Percentiles rank a stretch among this genome's conserved stretches.
These are phyloP conservation scores for Epichloe hybrida DNA, from an alignment of 2,329 filamentous ascomycete genomes.

Conservation along the genomic window DNA sequence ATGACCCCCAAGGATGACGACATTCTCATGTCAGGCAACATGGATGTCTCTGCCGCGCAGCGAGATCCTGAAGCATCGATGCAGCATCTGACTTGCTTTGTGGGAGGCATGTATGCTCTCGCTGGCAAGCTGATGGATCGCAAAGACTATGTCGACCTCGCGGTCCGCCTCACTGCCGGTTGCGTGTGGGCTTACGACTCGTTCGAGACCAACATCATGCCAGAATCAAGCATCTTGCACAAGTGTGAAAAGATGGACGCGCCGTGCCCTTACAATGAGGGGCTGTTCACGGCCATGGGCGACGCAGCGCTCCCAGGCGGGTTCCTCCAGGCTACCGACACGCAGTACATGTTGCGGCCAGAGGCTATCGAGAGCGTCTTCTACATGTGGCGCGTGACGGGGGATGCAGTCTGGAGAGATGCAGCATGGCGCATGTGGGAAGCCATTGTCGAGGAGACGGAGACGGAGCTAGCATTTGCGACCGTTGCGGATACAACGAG, in stretches of 20 bases:
- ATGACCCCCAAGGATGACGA: constrained; percentile 46
- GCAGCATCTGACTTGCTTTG: constrained; percentile 56
- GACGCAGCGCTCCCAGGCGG: constrained; percentile 30
- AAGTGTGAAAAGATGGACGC: constrained; percentile 20
- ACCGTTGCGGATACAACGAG: constrained; percentile 24
- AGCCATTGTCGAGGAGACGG: constrained; percentile 26
- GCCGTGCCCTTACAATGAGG: constrained; percentile 22
- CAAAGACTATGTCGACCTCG: constrained; percentile 32
- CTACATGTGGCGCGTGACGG: constrained; percentile 37
- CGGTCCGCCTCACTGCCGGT: constrained; percentile 34
- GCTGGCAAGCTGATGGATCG: constrained; percentile 46
- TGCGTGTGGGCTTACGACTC: constrained; percentile 41
- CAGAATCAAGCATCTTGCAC: constrained; percentile 31
- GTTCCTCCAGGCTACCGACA: constrained; percentile 39
- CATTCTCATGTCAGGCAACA: constrained; percentile 43
- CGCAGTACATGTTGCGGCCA: constrained; percentile 31
- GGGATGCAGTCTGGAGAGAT: constrained; percentile 29
- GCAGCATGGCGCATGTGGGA: constrained; percentile 36
- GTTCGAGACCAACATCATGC: constrained; percentile 39
- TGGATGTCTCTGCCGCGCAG: constrained; percentile 14
- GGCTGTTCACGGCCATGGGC: constrained; percentile 8
- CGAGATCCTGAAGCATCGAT: constrained; percentile 21
- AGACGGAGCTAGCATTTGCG: constrained; percentile 30
- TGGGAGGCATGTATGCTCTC: constrained; percentile 57
- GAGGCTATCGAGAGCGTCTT: constrained; percentile 41